Base-by-base conservation (phyloP, 2,329 filamentous ascomycete genomes). In the Pseudocercospora musae region DNA sequence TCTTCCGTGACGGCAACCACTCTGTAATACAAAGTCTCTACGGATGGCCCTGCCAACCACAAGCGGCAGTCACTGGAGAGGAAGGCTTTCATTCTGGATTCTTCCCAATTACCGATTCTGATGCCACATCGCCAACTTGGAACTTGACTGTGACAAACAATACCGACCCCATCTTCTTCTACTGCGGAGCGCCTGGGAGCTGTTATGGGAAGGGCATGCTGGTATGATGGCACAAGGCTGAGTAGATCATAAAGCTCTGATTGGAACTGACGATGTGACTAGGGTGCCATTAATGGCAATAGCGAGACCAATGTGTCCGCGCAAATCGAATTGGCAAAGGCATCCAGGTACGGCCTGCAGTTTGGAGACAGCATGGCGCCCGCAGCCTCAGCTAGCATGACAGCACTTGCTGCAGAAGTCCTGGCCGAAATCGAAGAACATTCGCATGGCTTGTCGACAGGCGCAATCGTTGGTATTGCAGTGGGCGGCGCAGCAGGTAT, bases 131-230 rank as follows among this genome's bases (percentile, higher is more conserved):
- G 8, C 66, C 69, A 23, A 68, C 65, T 10, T 74, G 70, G 69
- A 74, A 74, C 37, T 52, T 75, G 11, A 74, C 72, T 20, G 78
- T 90, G 60, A 23, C 29, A 13, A 89, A 89, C 68, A 79, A 87
- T 66, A 87, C 86, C 0, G 74, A 83, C 21, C 87, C 89, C 0
- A 82, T 87, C 15, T 90, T 88, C 73, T 89, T 84, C 74, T 91
- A 91, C 73, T 91, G 88, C 66, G 85, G 87, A 0, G 88, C 88
- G 0, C 82, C 85, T 0, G 82, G 80, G 0, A 90, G 88, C 1
- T 94, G 90, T 70, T 80, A 81, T 2, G 74, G 77, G 2, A 82
- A 88, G 48, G 82, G 85, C 21, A 94, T 94, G 90, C 83, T 94
- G 15, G 48, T 52, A 25, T 25, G 48, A 40, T n/a, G 37, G 37